Conservation (phyloP, 176 grass and related monocot genomes). For the Ampelocalamus luodianensis region DNA sequence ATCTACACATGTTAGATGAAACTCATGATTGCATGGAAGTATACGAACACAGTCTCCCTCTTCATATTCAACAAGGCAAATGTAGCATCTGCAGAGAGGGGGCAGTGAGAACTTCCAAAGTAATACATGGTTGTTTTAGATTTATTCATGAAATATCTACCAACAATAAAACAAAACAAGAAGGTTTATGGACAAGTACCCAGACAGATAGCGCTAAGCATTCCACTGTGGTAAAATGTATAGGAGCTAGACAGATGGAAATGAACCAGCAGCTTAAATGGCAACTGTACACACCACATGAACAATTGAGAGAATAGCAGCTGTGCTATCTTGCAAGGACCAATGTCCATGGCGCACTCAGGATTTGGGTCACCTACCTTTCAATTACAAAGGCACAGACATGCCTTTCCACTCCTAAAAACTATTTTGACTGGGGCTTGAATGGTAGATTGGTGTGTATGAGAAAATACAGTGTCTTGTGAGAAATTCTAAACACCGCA, state of each 20-base stretch:
- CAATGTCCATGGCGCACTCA: background rate
- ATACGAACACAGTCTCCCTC: slow-evolving; percentile 89
- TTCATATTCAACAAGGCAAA: slow-evolving; percentile 98
- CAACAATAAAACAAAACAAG: slow-evolving; percentile 11
- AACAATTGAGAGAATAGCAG: background rate
- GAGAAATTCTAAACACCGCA: background rate
- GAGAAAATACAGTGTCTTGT: background rate
- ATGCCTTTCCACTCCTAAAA: slow-evolving; percentile 6
- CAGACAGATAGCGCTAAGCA: slow-evolving; percentile 3
- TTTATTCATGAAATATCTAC: slow-evolving; percentile 12
- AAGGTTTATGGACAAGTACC: slow-evolving; percentile 14
- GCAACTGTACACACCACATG: slow-evolving; percentile 15
- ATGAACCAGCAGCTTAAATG: slow-evolving; percentile 44
- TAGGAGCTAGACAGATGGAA: slow-evolving; percentile 5
- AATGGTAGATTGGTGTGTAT: slow-evolving; percentile 25
- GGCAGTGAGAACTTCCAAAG: slow-evolving; percentile 19
- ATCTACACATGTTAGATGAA: slow-evolving; percentile 97
- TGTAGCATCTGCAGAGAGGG: slow-evolving; percentile 67
- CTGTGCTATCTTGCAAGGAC: background rate
- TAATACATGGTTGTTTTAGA: slow-evolving; percentile 7
- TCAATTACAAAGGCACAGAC: background rate
- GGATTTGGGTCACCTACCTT: background rate
- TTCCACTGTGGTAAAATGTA: background rate
- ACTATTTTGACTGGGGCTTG: background rate
- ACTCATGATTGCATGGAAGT: slow-evolving; percentile 94